These are phyloP conservation scores for Strigomonas galati DNA, from an alignment of 208 protist genomes.

Conservation along the genomic window DNA sequence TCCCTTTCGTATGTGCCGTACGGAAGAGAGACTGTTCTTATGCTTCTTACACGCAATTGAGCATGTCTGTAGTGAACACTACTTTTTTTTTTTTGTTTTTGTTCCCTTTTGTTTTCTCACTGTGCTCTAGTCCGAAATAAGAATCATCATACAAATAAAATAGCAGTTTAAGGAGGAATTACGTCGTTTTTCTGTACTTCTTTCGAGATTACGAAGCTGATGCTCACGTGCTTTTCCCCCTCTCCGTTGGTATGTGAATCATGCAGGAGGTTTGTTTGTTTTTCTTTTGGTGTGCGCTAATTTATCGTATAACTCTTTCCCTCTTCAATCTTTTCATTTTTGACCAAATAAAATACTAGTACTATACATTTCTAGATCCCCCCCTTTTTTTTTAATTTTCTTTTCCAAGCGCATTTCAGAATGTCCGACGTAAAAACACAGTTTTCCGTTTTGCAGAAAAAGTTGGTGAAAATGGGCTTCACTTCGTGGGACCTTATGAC, in stretches of 20 bases:
- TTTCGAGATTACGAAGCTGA: too few relatives aligned
- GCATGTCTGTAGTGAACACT: not conserved
- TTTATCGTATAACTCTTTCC: not conserved
- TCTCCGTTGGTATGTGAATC: too few relatives aligned
- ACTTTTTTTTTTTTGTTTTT: not conserved
- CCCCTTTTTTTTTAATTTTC: not conserved
- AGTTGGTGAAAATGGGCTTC: slow-evolving; percentile 44
- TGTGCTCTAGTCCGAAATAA: not conserved
- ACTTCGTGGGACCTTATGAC: slow-evolving; percentile 26
- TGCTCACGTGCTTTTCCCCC: too few relatives aligned
- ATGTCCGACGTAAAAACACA: slow-evolving; percentile 11
- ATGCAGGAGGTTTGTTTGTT: not conserved
- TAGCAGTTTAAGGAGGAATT: too few relatives aligned
- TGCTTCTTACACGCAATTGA: not conserved
- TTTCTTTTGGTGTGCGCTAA: not conserved
- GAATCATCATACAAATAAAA: too few relatives aligned
- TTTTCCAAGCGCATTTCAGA: not conserved
- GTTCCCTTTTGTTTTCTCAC: slow-evolving; percentile 6
- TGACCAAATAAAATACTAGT: not conserved
- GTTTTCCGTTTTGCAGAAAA: slow-evolving; percentile 40
- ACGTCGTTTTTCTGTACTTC: too few relatives aligned
- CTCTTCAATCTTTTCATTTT: not conserved
- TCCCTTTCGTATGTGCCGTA: slow-evolving; percentile 89
- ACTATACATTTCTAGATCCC: not conserved
- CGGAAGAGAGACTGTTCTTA: slow-evolving; percentile 55